Evolutionary conservation across 805 yeast species (phyloP).

Genomic region (Kodamaea kaohsiungensis): DNA sequence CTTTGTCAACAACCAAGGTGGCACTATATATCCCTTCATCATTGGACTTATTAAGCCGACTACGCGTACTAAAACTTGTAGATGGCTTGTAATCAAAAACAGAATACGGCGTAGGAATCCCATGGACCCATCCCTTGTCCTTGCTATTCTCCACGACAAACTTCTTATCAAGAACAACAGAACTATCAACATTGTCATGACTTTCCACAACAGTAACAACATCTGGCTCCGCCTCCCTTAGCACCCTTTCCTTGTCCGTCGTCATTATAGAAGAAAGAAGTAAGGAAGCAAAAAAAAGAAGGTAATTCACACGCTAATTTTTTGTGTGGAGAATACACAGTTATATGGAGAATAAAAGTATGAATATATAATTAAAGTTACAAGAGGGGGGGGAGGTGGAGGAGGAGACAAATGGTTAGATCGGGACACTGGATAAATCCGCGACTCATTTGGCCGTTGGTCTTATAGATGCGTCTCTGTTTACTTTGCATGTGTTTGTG

Average conservation of each 20-base stretch:
- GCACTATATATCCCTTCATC: slow-evolving; percentile 24
- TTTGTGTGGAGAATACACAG: not conserved
- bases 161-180: not conserved
- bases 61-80: slow-evolving; percentile 14
- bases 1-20: slow-evolving; percentile 22
- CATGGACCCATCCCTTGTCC: slow-evolving; percentile 29
- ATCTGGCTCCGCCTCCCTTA: not conserved
- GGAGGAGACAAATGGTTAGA: not conserved
- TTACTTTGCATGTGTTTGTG: too few species aligned
- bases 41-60: slow-evolving; percentile 12
- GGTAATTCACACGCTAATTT: not conserved
- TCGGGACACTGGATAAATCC: too few species aligned
- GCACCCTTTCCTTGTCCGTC: not conserved
- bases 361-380: too few species aligned
- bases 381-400: not conserved
- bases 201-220: not conserved
- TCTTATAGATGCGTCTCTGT: too few species aligned
- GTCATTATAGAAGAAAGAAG: not conserved
- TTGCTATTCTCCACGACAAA: not conserved
- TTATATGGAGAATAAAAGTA: not conserved
- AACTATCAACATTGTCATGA: not conserved
- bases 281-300: not conserved
- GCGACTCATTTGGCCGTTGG: too few species aligned
- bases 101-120: slow-evolving; percentile 26
- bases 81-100: slow-evolving; percentile 23